These are phyloP conservation scores for Fusarium acutatum DNA, from an alignment of 2,329 filamentous ascomycete genomes.

Conservation along the genomic window DNA sequence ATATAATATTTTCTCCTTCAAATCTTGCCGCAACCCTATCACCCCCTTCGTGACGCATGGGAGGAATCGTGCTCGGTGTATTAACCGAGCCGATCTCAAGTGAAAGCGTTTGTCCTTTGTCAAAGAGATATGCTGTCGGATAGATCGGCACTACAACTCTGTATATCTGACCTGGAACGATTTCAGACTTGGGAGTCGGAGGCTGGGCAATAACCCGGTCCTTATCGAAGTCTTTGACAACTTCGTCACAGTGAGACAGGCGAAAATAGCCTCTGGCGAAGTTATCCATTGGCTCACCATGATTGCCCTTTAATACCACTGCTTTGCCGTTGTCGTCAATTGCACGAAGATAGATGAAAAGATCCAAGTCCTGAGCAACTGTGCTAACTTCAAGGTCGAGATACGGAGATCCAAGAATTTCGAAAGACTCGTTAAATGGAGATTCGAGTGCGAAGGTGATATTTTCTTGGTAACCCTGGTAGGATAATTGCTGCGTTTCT, in stretches of 20 bases:
- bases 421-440: accelerated
- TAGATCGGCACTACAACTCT: neutral
- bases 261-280: neutral
- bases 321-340: accelerated
- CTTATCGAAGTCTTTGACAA: neutral
- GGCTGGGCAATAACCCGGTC: neutral
- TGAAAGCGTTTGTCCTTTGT: neutral
- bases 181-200: neutral
- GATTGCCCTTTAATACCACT: accelerated
- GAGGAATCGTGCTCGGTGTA: neutral
- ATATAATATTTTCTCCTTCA: neutral
- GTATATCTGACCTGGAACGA: neutral
- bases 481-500: accelerated
- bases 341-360: neutral
- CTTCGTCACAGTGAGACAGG: neutral
- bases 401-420: neutral
- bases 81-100: neutral
- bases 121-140: neutral
- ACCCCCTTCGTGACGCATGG: neutral
- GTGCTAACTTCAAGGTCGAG: neutral
- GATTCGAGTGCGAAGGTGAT: accelerated
- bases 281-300: neutral
- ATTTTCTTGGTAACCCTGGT: accelerated
- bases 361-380: neutral
- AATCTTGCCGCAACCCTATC: neutral